Percentiles rank a stretch among this genome's conserved stretches.
phyloP scores from a whole-genome alignment of 345 rosid species.

The Reutealis trisperma region DNA sequence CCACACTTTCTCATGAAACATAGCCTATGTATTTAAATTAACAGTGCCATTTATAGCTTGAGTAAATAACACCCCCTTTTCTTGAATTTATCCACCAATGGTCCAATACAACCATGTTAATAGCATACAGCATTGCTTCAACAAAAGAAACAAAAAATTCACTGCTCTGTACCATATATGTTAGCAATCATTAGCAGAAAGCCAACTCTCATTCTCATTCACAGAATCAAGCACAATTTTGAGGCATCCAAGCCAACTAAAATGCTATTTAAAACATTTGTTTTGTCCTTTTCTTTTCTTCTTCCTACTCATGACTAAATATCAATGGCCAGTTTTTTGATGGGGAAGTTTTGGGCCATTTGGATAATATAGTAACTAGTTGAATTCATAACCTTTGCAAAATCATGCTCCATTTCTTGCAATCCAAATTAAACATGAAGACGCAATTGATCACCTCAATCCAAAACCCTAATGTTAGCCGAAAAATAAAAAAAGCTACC shows the following conservation, averaged over 20 bases:
- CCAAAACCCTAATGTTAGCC: neutral
- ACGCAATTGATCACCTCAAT: conserved; percentile 3
- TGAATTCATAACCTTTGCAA: neutral
- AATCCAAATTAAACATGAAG: neutral
- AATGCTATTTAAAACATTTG: neutral
- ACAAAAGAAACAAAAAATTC: neutral
- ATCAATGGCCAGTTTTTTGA: neutral
- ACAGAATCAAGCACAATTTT: neutral
- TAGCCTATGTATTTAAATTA: neutral
- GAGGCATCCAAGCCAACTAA: neutral
- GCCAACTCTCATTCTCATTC: neutral
- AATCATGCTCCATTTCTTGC: neutral
- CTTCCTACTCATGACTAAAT: neutral
- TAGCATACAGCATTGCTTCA: neutral
- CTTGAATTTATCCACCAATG: neutral
- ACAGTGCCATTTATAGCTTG: neutral
- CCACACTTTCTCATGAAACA: neutral
- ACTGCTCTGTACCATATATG: neutral
- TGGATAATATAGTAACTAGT: neutral
- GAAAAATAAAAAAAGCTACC: neutral
- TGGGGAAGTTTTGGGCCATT: neutral
- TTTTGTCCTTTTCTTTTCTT: neutral
- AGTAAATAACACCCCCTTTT: neutral
- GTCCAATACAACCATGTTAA: conserved; percentile 3
- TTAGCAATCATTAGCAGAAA: neutral